phyloP scores from a whole-genome alignment of 495 filamentous ascomycete genomes.

The Xylaria telfairii region DNA sequence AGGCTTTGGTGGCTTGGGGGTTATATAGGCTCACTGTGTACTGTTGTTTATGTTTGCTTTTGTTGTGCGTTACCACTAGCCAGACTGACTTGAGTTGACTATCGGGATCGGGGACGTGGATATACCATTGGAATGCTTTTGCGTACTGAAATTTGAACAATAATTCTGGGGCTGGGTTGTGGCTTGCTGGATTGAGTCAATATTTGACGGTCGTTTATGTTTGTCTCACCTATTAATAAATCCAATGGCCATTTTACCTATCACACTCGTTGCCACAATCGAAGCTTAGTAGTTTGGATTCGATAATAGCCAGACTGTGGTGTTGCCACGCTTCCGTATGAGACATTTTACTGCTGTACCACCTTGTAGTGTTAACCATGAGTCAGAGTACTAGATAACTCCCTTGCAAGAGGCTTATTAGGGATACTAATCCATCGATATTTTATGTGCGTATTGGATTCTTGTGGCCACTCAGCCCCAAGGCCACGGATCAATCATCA shows the following conservation, averaged over 20 bases:
- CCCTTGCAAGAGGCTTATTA: background rate
- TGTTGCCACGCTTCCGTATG: background rate
- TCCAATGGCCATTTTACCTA: too few relatives aligned
- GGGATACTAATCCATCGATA: background rate
- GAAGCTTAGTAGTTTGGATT: background rate
- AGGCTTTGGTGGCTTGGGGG: background rate
- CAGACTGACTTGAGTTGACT: background rate
- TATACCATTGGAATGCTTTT: constrained; percentile 6
- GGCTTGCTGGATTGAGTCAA: background rate
- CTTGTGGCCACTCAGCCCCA: background rate
- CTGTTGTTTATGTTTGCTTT: background rate
- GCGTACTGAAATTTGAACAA: background rate
- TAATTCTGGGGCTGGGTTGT: background rate
- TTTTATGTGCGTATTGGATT: background rate
- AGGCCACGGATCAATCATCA: background rate
- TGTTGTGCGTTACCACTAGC: background rate
- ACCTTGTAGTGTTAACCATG: background rate
- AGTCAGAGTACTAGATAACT: background rate
- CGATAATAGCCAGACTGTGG: background rate
- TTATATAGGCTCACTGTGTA: background rate
- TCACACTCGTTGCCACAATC: too few relatives aligned
- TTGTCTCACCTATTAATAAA: too few relatives aligned
- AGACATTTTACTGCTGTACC: background rate
- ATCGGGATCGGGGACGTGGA: background rate
- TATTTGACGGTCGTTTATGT: too few relatives aligned